These are phyloP conservation scores for Eucalyptus albens DNA, from an alignment of 345 rosid species.

Conservation along the genomic window DNA sequence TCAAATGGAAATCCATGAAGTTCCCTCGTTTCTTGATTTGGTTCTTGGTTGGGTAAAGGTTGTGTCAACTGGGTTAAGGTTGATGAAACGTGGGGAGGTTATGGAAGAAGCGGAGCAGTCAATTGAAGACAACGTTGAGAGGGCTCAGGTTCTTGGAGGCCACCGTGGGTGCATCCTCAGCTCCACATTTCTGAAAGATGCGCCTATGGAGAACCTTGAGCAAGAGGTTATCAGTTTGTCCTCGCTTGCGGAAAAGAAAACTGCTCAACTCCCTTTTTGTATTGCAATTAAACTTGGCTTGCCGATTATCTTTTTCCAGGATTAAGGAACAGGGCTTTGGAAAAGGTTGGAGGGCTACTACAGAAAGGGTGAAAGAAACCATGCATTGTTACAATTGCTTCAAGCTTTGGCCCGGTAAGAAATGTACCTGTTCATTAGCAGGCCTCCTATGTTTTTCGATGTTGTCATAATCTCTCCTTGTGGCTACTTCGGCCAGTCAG, in stretches of 20 bases:
- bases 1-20: background rate
- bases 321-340: conserved; percentile 34
- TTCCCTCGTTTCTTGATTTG: background rate
- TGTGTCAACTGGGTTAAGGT: conserved; percentile 43
- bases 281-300: background rate
- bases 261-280: background rate
- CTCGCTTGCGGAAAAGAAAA: background rate
- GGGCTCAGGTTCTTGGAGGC: conserved; percentile 55
- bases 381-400: conserved; percentile 34
- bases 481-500: conserved; percentile 77
- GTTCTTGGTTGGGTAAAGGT: conserved; percentile 12
- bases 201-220: conserved; percentile 44
- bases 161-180: conserved; percentile 66
- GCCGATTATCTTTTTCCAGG: conserved; percentile 3
- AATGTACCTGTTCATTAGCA: conserved; percentile 41
- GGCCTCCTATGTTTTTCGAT: conserved; percentile 66
- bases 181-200: conserved; percentile 14
- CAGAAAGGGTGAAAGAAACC: conserved; percentile 32
- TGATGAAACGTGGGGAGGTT: conserved; percentile 47
- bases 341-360: conserved; percentile 48
- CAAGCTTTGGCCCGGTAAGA: conserved; percentile 37
- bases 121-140: conserved; percentile 42
- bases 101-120: conserved; percentile 54
- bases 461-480: conserved; percentile 78
- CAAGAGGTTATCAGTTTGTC: conserved; percentile 21